Evolutionary conservation across 176 grass and related monocot species (phyloP).

Genomic region (Bromus sterilis): DNA sequence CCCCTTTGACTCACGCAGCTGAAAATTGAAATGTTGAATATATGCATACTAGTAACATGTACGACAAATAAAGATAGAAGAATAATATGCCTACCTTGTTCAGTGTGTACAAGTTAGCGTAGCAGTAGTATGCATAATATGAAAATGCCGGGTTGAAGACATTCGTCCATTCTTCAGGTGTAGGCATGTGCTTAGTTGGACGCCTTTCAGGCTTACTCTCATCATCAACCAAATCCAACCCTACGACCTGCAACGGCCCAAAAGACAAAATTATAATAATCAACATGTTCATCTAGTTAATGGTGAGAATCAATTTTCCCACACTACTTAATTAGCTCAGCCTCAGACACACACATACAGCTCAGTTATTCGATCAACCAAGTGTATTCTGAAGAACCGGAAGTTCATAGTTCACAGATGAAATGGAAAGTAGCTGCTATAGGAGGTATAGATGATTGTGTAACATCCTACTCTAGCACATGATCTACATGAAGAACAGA

Average conservation of each 20-base stretch:
- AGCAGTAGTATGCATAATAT: slow-evolving; percentile 98
- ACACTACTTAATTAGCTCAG: not conserved
- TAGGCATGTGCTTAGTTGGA: slow-evolving; percentile 99
- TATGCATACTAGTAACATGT: not conserved
- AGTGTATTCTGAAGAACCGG: not conserved
- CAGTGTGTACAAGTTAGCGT: slow-evolving; percentile 88
- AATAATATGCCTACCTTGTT: slow-evolving; percentile 66
- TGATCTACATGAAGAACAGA: not conserved
- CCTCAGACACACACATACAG: slow-evolving; percentile 2
- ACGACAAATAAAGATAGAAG: not conserved
- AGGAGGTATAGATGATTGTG: not conserved
- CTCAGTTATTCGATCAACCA: not conserved
- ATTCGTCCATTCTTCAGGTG: slow-evolving; percentile 92
- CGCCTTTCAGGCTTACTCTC: slow-evolving; percentile 98
- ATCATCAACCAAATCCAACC: slow-evolving; percentile 98
- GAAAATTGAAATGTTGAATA: slow-evolving; percentile 21
- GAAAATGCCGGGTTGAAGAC: slow-evolving; percentile 97
- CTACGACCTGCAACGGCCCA: slow-evolving; percentile 58
- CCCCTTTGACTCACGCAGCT: slow-evolving; percentile 95
- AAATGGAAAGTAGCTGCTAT: not conserved
- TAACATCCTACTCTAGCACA: not conserved
- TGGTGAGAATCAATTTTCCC: not conserved
- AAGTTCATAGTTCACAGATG: not conserved
- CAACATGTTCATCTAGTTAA: not conserved
- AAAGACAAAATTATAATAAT: not conserved